Evolutionary conservation across 345 rosid genomes (phyloP).

Genomic region (Iberis pinnata): DNA sequence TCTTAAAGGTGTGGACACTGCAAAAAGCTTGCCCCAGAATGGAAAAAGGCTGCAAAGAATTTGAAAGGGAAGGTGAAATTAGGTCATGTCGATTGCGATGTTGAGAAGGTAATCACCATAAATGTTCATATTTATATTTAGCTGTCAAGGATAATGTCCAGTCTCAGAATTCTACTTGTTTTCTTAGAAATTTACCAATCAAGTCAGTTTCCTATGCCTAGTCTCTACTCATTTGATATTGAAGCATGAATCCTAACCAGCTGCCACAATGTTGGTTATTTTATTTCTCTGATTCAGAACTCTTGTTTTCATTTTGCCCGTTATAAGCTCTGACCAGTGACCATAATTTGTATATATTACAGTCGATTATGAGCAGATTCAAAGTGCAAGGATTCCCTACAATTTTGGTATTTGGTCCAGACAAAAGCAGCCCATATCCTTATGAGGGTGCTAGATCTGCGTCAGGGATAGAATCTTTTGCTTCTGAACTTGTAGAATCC

Average conservation of each 20-base stretch:
- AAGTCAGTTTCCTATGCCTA: background rate
- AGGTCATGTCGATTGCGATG: constrained; percentile 94
- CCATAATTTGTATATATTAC: constrained; percentile 24
- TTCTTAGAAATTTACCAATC: background rate
- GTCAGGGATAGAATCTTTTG: constrained; percentile 87
- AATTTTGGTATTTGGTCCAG: constrained; percentile 85
- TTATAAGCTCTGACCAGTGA: constrained; percentile 21
- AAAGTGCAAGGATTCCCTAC: constrained; percentile 98
- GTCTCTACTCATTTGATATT: constrained; percentile 5
- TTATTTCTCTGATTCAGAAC: background rate
- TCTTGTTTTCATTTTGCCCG: background rate
- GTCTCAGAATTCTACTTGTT: background rate
- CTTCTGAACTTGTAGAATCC: constrained; percentile 73
- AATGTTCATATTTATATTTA: background rate
- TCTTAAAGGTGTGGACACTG: constrained; percentile 91
- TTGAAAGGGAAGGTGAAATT: constrained; percentile 96
- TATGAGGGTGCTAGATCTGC: constrained; percentile 98
- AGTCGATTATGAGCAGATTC: constrained; percentile 97
- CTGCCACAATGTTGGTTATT: constrained; percentile 5
- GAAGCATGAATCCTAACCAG: constrained; percentile 11
- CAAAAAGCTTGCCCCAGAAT: constrained; percentile 94
- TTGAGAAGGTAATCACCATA: constrained; percentile 57
- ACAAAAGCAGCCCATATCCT: constrained; percentile 74
- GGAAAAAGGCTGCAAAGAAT: constrained; percentile 92
- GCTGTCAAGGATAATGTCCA: background rate